Evolutionary conservation across 371 early-diverging fungal genomes (phyloP), one percentile per base, ranked within the genome.

Genomic region (Mycotypha africana): DNA sequence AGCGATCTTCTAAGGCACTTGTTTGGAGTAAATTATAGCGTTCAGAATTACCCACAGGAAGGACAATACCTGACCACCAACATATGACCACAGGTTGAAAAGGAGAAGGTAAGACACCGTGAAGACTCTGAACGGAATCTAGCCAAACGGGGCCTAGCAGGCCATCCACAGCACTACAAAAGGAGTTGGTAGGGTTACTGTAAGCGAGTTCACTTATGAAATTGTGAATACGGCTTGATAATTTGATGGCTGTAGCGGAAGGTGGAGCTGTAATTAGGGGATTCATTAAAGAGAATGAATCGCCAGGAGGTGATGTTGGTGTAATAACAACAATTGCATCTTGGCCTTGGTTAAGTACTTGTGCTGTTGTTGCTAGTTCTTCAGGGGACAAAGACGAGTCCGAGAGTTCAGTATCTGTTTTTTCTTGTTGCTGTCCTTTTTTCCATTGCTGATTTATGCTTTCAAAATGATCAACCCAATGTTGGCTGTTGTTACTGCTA

Each of bases 1-100:
- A 52, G 5, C 82, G 54, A 37, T 75, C 60, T 17, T 63, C 56
- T 8, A 74, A 58, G 2, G 67, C 47, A 1, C 33, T 30, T 28
- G 62, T 51, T 26, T 51, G 44, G 6, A 82, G 45, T 8, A 82
- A 40, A n/a, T 49, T 59, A 35, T 67, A 71, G 28, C 71, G 58
- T 22, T 79, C 79, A 22, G 51, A 32, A 25, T 60, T 58, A 15
- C 57, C 60, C 2, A 82, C 58, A n/a, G 83, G 81, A 23, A 82
- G 31, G 11, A 78, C 68, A 22, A 62, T 58, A 8, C 74, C 79
- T 0, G 74, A 56, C 81, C 83, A 82, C 62, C 75, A 82, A 14
- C 70, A 66, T 36, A 80, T 62, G 31, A 60, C 62, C 3, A 62
- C 70, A 22, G 77, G 62, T 25, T 78, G 61, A 10, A 59, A 47